Conservation (phyloP, 352 stramenopile genomes). For the Stramenopiles sp. region DNA sequence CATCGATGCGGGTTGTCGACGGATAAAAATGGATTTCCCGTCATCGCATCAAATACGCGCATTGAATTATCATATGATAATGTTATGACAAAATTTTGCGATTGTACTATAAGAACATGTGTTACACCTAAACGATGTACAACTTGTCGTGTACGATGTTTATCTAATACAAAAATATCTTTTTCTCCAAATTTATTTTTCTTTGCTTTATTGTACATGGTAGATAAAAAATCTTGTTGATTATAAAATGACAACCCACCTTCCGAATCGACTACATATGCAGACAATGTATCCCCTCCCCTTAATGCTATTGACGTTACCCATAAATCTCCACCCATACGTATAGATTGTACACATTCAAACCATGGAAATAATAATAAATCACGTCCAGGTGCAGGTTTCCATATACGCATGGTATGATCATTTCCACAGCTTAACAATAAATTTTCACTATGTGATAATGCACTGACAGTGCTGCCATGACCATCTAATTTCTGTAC, state of each 20-base stretch:
- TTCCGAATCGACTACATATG: slow-evolving; percentile 40
- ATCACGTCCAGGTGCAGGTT: slow-evolving; percentile 30
- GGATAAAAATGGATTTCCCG: slow-evolving; percentile 31
- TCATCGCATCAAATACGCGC: slow-evolving; percentile 40
- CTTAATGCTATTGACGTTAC: slow-evolving; percentile 34
- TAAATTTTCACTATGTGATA: slow-evolving; percentile 25
- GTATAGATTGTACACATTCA: slow-evolving; percentile 33
- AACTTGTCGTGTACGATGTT: too few species aligned
- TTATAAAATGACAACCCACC: slow-evolving; percentile 39
- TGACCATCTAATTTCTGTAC: slow-evolving; percentile 42
- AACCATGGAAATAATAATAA: slow-evolving; percentile 45
- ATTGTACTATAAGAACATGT: too few species aligned
- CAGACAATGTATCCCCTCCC: slow-evolving; percentile 24
- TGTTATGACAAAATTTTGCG: slow-evolving; percentile 31
- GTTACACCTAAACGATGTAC: too few species aligned
- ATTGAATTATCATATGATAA: slow-evolving; percentile 46
- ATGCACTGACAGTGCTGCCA: slow-evolving; percentile 31
- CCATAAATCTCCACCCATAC: slow-evolving; percentile 30
- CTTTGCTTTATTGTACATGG: too few species aligned
- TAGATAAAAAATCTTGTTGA: too few species aligned
- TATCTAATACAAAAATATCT: too few species aligned
- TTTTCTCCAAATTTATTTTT: too few species aligned
- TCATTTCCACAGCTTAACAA: slow-evolving; percentile 46
- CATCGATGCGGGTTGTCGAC: slow-evolving; percentile 29
- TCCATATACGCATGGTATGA: slow-evolving; percentile 41